These are phyloP conservation scores for Coemansia furcata DNA, from an alignment of 192 early-diverging fungal genomes.

Conservation along the genomic window DNA sequence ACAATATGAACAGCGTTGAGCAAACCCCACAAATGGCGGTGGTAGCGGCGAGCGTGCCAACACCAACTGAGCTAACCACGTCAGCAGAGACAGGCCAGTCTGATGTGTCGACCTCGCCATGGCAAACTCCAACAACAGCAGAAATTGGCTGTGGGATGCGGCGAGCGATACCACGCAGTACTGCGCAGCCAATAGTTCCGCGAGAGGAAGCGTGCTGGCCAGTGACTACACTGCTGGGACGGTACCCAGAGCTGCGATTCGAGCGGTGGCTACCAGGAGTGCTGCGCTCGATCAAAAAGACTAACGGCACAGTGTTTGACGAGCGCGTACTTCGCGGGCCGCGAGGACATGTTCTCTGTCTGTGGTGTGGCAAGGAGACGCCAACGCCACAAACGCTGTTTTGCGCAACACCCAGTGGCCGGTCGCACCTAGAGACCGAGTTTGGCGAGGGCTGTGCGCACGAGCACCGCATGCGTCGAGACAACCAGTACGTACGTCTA, in stretches of 20 bases:
- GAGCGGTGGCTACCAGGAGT: conserved; percentile 40
- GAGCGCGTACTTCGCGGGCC: conserved; percentile 37
- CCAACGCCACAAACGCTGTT: conserved; percentile 10
- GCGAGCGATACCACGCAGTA: conserved; percentile 11
- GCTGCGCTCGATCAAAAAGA: conserved; percentile 18
- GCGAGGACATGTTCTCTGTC: conserved; percentile 28
- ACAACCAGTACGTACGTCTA: conserved; percentile 40
- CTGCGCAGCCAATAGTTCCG: conserved; percentile 29
- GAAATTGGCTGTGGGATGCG: background rate
- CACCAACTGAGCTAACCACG: background rate
- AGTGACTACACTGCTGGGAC: conserved; percentile 28
- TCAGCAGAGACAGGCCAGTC: background rate
- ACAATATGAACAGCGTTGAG: background rate
- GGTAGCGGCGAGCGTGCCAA: background rate
- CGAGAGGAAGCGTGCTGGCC: conserved; percentile 40
- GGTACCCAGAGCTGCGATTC: conserved; percentile 41
- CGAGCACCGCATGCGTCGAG: conserved; percentile 44
- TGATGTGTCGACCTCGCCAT: background rate
- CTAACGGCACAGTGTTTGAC: conserved; percentile 21
- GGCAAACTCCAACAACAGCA: conserved; percentile 3
- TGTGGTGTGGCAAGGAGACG: conserved; percentile 45
- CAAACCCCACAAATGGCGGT: background rate
- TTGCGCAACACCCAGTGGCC: conserved; percentile 12
- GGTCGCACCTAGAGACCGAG: background rate
- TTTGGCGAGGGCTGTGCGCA: conserved; percentile 48